phyloP scores from a whole-genome alignment of 2,329 filamentous ascomycete genomes.

The Orbilia brochopaga region DNA sequence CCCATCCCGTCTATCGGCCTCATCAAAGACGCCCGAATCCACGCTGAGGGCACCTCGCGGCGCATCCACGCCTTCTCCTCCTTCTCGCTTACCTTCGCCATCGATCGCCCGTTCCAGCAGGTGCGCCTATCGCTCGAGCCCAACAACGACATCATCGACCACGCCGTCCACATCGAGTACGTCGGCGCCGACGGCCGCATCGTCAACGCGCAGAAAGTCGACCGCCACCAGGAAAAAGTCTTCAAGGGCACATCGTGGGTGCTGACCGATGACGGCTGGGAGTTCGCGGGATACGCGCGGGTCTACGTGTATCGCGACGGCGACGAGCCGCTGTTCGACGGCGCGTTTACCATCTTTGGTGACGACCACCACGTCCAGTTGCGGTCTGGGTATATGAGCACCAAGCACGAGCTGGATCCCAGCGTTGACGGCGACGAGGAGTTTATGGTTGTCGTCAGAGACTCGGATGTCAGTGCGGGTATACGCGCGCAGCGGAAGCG shows the following conservation, averaged over 20 bases:
- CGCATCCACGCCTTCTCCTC: slow-evolving; percentile 78
- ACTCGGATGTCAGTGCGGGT: slow-evolving; percentile 74
- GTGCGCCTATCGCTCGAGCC: slow-evolving; percentile 83
- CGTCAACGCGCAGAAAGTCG: slow-evolving; percentile 69
- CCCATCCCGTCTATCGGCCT: slow-evolving; percentile 76
- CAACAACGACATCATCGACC: slow-evolving; percentile 84
- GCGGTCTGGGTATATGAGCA: slow-evolving; percentile 73
- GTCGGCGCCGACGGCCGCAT: slow-evolving; percentile 75
- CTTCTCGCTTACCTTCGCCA: slow-evolving; percentile 82
- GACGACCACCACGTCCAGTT: slow-evolving; percentile 88
- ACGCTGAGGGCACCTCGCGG: slow-evolving; percentile 70
- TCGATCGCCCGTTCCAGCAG: slow-evolving; percentile 71
- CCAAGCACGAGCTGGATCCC: slow-evolving; percentile 75
- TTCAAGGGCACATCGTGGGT: slow-evolving; percentile 82
- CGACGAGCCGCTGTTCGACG: slow-evolving; percentile 79
- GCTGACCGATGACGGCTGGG: slow-evolving; percentile 72
- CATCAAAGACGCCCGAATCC: slow-evolving; percentile 76
- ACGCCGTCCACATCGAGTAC: slow-evolving; percentile 75
- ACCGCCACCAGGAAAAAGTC: slow-evolving; percentile 76
- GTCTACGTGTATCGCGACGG: slow-evolving; percentile 81
- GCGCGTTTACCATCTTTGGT: slow-evolving; percentile 79
- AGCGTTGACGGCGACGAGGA: slow-evolving; percentile 68
- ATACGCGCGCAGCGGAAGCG: slow-evolving; percentile 59
- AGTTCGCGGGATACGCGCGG: slow-evolving; percentile 83
- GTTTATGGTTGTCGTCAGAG: slow-evolving; percentile 88